Percentiles rank a stretch among this genome's conserved stretches.
Conservation (phyloP, 2,329 filamentous ascomycete genomes). For the Cercospora citrullina region DNA sequence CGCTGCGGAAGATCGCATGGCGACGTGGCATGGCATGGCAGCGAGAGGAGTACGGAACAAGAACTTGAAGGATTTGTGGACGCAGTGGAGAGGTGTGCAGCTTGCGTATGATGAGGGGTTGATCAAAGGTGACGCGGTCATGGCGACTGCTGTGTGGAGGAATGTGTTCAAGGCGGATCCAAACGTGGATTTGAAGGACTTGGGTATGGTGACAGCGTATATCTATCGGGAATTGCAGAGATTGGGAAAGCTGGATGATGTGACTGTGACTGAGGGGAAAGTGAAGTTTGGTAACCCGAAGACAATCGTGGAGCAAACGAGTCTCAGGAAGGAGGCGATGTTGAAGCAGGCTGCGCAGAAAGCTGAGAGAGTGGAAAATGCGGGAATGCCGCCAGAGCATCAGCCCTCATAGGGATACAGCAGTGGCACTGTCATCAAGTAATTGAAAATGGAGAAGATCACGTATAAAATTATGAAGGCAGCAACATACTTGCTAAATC, state of each 20-base stretch:
- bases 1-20: slow-evolving; percentile 81
- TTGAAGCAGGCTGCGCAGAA: slow-evolving; percentile 18
- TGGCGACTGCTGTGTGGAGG: slow-evolving; percentile 85
- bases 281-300: slow-evolving; percentile 54
- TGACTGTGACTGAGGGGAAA: slow-evolving; percentile 49
- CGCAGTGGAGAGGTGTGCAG: slow-evolving; percentile 86
- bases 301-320: slow-evolving; percentile 41
- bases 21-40: slow-evolving; percentile 69
- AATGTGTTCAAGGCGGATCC: slow-evolving; percentile 80
- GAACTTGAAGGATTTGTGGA: slow-evolving; percentile 81
- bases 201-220: slow-evolving; percentile 64
- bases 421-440: neutral
- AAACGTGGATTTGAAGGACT: slow-evolving; percentile 60
- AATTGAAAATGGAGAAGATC: neutral
- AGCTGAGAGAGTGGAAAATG: slow-evolving; percentile 7
- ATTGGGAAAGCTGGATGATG: slow-evolving; percentile 56
- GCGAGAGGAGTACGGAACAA: slow-evolving; percentile 58
- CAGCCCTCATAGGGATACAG: neutral
- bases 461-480: neutral
- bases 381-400: slow-evolving; percentile 11
- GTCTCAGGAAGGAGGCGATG: slow-evolving; percentile 28
- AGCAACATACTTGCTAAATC: neutral
- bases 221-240: slow-evolving; percentile 59
- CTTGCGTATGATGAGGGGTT: slow-evolving; percentile 83
- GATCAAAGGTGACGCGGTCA: slow-evolving; percentile 71